Conservation (phyloP, 352 stramenopile species). For the Thalassiosira pacifica region DNA sequence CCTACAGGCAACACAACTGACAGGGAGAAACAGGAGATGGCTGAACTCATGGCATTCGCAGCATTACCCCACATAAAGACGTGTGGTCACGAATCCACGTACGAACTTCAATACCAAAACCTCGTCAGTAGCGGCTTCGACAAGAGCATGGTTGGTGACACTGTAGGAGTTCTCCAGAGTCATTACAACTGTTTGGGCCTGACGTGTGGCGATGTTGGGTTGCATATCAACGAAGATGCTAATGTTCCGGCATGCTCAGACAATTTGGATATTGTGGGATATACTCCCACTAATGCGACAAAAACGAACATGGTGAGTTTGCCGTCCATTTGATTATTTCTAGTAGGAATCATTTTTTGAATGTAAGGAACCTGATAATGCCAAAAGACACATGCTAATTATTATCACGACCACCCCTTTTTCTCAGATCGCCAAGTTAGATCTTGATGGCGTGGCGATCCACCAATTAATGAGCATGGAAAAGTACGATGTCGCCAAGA, state of each 20-base stretch:
- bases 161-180: constrained; percentile 61
- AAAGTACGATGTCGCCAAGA: constrained; percentile 70
- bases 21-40: constrained; percentile 62
- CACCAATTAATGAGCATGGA: constrained; percentile 77
- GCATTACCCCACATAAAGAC: constrained; percentile 74
- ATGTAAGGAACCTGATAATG: constrained; percentile 13
- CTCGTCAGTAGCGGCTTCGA: constrained; percentile 63
- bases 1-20: constrained; percentile 53
- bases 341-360: constrained; percentile 42
- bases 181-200: constrained; percentile 83
- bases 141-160: constrained; percentile 31
- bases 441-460: constrained; percentile 83
- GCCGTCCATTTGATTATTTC: too few species aligned
- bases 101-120: constrained; percentile 58
- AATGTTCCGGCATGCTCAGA: constrained; percentile 55
- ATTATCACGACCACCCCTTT: background rate
- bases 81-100: constrained; percentile 69
- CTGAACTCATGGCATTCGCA: constrained; percentile 80
- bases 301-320: constrained; percentile 72
- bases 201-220: constrained; percentile 72
- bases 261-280: constrained; percentile 56
- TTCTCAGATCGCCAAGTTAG: constrained; percentile 67
- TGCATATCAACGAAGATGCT: constrained; percentile 36
- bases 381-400: constrained; percentile 1
- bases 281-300: constrained; percentile 57